These are phyloP conservation scores for Eruca vesicaria DNA, from an alignment of 441 rosid species.

Conservation along the genomic window DNA sequence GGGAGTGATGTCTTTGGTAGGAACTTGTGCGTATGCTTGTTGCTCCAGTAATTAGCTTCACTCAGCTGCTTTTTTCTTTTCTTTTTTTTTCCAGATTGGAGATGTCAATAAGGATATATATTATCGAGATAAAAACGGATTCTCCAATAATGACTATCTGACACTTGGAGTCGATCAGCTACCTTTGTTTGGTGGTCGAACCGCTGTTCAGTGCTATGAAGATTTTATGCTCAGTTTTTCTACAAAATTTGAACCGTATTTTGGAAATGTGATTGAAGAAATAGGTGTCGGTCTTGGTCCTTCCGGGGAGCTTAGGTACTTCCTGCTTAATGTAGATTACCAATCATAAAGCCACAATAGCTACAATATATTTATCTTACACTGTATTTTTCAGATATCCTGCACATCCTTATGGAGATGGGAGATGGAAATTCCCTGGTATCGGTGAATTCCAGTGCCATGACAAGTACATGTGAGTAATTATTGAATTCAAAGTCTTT, in stretches of 20 bases:
- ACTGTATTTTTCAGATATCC: conserved; percentile 49
- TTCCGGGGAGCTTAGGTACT: conserved; percentile 73
- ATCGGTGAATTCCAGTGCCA: conserved; percentile 83
- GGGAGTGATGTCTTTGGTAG: background rate
- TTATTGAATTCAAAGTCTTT: conserved; percentile 24
- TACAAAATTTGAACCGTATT: conserved; percentile 46
- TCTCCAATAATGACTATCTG: conserved; percentile 59
- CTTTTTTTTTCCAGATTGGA: conserved; percentile 47
- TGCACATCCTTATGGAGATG: conserved; percentile 65
- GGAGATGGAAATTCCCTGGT: conserved; percentile 78
- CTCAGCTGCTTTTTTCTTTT: conserved; percentile 8
- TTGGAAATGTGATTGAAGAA: conserved; percentile 64
- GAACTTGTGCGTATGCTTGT: conserved; percentile 10
- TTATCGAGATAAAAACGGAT: conserved; percentile 53
- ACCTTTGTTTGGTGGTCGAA: conserved; percentile 58
- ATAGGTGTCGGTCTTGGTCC: conserved; percentile 70
- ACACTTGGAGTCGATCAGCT: conserved; percentile 67
- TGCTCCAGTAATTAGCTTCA: background rate
- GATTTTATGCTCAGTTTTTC: conserved; percentile 62
- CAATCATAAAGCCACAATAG: conserved; percentile 9
- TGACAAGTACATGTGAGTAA: conserved; percentile 71
- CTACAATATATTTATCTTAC: conserved; percentile 28
- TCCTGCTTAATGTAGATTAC: conserved; percentile 21
- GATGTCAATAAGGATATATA: conserved; percentile 53
- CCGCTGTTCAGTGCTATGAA: conserved; percentile 64